Evolutionary conservation across 2,329 filamentous ascomycete genomes (phyloP).

Genomic region (Coniochaeta prunicola): DNA sequence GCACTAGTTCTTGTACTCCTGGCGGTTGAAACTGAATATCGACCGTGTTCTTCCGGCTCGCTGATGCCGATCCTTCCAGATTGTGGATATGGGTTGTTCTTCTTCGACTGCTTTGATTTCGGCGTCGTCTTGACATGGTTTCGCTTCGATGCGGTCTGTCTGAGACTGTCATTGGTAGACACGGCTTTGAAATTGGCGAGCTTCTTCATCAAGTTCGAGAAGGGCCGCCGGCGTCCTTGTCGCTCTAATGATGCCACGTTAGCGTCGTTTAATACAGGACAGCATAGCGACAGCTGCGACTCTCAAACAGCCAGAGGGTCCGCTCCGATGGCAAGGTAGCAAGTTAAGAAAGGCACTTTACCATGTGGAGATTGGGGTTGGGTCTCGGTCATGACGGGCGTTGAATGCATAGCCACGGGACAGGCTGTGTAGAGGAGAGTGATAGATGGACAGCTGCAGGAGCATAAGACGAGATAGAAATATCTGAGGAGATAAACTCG

Average conservation of each 20-base stretch:
- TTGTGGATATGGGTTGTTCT: conserved; percentile 89
- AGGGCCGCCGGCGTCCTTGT: conserved; percentile 68
- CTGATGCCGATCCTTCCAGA: conserved; percentile 51
- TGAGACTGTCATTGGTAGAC: conserved; percentile 51
- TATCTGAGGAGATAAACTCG: background rate
- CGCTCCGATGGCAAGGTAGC: background rate
- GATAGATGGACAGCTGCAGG: too few species aligned
- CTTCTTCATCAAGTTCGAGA: conserved; percentile 90
- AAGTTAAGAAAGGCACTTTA: conserved; percentile 7
- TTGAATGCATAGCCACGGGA: background rate
- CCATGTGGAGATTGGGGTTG: conserved; percentile 10
- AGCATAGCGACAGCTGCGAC: background rate
- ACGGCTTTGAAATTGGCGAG: conserved; percentile 74
- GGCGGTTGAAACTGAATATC: conserved; percentile 48
- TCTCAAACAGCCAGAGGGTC: background rate
- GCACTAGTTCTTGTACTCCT: conserved; percentile 42
- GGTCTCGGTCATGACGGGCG: background rate
- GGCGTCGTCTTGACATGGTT: conserved; percentile 26
- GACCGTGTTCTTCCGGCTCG: conserved; percentile 32
- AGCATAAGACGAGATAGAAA: background rate
- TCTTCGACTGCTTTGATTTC: conserved; percentile 57
- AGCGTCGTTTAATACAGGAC: conserved; percentile 15
- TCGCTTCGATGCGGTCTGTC: conserved; percentile 32
- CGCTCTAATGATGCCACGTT: conserved; percentile 36
- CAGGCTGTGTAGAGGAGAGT: background rate